Evolutionary conservation across 306 rosid genomes (phyloP).

Genomic region (Rosa chinensis): DNA sequence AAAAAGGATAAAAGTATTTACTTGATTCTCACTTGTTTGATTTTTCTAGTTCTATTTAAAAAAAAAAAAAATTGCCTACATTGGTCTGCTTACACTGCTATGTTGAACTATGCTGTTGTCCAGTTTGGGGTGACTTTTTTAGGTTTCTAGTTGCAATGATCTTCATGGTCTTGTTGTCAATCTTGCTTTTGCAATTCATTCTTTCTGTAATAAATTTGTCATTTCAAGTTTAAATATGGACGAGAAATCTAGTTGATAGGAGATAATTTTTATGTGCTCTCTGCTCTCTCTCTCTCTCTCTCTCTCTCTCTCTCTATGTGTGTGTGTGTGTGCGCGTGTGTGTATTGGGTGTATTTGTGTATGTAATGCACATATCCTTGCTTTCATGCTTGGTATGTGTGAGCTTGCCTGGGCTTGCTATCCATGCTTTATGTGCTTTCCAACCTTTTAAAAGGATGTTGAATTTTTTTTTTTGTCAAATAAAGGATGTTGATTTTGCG

Average conservation of each 20-base stretch:
- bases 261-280: not conserved
- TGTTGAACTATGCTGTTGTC: not conserved
- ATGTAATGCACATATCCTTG: not conserved
- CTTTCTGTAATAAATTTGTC: too few species aligned
- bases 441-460: not conserved
- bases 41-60: not conserved
- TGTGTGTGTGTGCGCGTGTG: too few species aligned
- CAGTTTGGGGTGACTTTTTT: not conserved
- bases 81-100: not conserved
- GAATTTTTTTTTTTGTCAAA: not conserved
- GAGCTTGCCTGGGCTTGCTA: not conserved
- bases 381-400: not conserved
- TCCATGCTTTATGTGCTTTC: not conserved
- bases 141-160: not conserved
- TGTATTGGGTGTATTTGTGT: too few species aligned
- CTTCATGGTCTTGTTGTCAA: not conserved
- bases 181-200: not conserved
- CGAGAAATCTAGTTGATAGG: not conserved
- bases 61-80: not conserved
- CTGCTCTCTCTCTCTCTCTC: not conserved
- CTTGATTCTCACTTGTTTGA: not conserved
- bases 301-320: too few species aligned
- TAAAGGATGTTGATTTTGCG: not conserved
- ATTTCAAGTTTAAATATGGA: not conserved
- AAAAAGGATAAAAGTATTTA: not conserved